These are phyloP conservation scores for Hemerocallis citrina DNA, from an alignment of 106 monocot genomes.

Conservation along the genomic window DNA sequence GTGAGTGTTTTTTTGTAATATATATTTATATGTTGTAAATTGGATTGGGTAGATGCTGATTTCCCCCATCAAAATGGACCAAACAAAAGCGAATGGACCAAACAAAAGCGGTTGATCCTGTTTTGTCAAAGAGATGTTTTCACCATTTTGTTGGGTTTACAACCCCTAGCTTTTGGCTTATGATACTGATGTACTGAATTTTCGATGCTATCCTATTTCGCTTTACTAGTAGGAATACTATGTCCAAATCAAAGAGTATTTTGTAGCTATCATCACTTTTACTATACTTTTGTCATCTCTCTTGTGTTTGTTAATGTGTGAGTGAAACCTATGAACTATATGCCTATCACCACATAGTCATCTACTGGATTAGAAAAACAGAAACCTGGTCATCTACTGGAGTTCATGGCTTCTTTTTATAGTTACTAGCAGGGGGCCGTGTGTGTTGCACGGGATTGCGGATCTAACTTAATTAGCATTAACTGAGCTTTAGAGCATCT, in stretches of 20 bases:
- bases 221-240: background rate
- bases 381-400: no score
- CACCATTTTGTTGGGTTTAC: background rate
- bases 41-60: background rate
- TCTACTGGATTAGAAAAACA: no score
- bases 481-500: no score
- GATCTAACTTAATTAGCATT: no score
- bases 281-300: background rate
- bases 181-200: slow-evolving; percentile 11
- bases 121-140: background rate
- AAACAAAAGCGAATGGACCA: background rate
- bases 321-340: background rate
- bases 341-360: background rate
- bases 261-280: no score
- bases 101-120: background rate
- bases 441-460: no score
- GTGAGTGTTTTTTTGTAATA: background rate
- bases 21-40: background rate
- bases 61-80: background rate
- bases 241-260: no score
- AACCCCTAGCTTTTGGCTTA: background rate
- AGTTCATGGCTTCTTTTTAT: no score
- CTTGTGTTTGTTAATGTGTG: background rate
- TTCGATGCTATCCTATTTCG: background rate
- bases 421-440: no score